Conservation (phyloP, 148 eudicot species). For the Amaranthus palmeri region DNA sequence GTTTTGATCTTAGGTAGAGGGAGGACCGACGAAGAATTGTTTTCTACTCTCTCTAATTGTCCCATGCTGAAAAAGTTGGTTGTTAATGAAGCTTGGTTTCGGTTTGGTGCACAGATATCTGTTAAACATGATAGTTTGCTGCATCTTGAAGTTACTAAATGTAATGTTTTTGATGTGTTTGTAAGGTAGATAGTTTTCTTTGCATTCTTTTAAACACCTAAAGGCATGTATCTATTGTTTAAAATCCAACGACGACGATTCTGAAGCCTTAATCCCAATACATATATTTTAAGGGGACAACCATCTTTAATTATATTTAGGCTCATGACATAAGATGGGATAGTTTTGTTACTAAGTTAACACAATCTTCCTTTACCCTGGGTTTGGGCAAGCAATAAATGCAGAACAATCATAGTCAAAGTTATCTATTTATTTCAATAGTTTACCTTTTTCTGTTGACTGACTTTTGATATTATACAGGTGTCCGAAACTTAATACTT, state of each 20-base stretch:
- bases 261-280: too few species aligned
- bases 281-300: too few species aligned
- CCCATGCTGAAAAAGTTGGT: slow-evolving; percentile 59
- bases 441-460: slow-evolving; percentile 1
- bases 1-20: slow-evolving; percentile 73
- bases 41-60: slow-evolving; percentile 65
- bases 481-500: slow-evolving; percentile 75
- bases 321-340: too few species aligned
- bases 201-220: background rate
- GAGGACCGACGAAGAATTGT: slow-evolving; percentile 66
- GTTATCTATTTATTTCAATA: background rate
- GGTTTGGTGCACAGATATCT: slow-evolving; percentile 73
- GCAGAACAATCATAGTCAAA: background rate
- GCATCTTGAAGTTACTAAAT: slow-evolving; percentile 72
- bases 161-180: slow-evolving; percentile 76
- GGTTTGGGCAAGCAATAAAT: too few species aligned
- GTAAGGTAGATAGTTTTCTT: slow-evolving; percentile 44
- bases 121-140: slow-evolving; percentile 70
- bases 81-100: slow-evolving; percentile 70
- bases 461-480: slow-evolving; percentile 38
- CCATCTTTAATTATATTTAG: too few species aligned
- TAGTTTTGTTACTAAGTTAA: too few species aligned
- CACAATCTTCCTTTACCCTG: too few species aligned
- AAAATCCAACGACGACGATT: too few species aligned
- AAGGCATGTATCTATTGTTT: background rate